Evolutionary conservation across 106 monocot species (phyloP).

Genomic region (Iris macrosiphon): DNA sequence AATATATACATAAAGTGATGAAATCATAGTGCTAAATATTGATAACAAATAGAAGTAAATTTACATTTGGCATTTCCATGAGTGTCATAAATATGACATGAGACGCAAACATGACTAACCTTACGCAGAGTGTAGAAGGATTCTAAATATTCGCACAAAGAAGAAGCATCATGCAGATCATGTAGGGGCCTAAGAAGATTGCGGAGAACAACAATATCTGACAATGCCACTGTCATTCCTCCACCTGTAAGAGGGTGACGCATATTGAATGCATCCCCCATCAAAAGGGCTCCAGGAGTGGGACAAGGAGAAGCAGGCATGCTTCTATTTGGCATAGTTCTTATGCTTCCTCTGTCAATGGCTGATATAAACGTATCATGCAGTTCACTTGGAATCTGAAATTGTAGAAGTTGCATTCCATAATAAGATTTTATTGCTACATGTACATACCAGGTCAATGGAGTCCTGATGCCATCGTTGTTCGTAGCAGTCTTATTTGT

Average conservation of each 20-base stretch:
- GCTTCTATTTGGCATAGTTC: conserved; percentile 75
- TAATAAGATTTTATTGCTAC: not conserved
- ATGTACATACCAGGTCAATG: not conserved
- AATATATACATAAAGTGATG: not conserved
- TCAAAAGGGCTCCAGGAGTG: conserved; percentile 82
- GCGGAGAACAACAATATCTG: conserved; percentile 68
- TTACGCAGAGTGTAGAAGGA: conserved; percentile 92
- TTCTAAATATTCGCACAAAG: conserved; percentile 85
- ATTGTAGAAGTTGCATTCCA: conserved; percentile 1
- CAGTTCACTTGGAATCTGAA: conserved; percentile 60
- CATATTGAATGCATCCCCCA: conserved; percentile 99
- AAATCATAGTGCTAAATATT: not conserved
- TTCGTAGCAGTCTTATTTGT: no score
- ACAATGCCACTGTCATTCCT: conserved; percentile 93
- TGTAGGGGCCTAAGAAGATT: conserved; percentile 78
- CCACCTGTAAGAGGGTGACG: conserved; percentile 96
- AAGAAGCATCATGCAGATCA: conserved; percentile 59
- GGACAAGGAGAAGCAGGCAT: conserved; percentile 89
- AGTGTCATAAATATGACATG: not conserved
- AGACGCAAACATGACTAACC: conserved; percentile 27
- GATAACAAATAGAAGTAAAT: not conserved
- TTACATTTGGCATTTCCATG: not conserved
- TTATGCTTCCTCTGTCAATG: conserved; percentile 70
- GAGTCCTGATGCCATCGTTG: no score
- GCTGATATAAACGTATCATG: conserved; percentile 53